phyloP scores from a whole-genome alignment of 257 asterid genomes.

The Lycium ferocissimum region DNA sequence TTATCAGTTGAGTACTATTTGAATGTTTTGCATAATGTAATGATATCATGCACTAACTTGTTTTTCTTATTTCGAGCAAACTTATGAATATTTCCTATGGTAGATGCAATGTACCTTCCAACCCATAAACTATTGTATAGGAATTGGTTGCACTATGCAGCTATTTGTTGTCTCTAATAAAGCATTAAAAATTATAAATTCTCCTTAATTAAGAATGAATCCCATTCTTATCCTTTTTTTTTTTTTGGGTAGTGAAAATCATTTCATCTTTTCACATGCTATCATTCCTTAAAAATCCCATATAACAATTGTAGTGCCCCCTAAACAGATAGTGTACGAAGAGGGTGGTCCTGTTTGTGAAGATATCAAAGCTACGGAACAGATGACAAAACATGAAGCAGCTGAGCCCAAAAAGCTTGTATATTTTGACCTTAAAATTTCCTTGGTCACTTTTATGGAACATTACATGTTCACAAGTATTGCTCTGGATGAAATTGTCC shows the following conservation, averaged over 20 bases:
- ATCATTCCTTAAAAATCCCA: not conserved
- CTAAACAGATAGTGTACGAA: not conserved
- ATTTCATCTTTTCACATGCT: not conserved
- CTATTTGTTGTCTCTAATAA: not conserved
- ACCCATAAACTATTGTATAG: not conserved
- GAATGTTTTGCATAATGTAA: not conserved
- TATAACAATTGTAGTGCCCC: not conserved
- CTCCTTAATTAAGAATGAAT: too few relatives aligned
- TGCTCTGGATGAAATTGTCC: too few relatives aligned
- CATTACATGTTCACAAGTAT: too few relatives aligned
- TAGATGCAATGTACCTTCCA: not conserved
- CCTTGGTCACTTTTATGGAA: not conserved
- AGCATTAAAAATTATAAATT: not conserved
- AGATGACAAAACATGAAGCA: not conserved
- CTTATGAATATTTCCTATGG: not conserved
- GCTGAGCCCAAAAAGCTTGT: not conserved
- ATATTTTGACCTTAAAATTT: not conserved
- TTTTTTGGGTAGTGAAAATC: not conserved
- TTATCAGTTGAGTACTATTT: not conserved
- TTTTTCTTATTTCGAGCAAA: not conserved
- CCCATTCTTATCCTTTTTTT: too few relatives aligned
- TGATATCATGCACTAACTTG: not conserved
- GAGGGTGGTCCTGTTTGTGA: not conserved
- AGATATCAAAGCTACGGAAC: not conserved
- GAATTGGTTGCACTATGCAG: conserved; percentile 6